These are phyloP conservation scores for Euphorbia celastroides DNA, from an alignment of 441 rosid species.

Conservation along the genomic window DNA sequence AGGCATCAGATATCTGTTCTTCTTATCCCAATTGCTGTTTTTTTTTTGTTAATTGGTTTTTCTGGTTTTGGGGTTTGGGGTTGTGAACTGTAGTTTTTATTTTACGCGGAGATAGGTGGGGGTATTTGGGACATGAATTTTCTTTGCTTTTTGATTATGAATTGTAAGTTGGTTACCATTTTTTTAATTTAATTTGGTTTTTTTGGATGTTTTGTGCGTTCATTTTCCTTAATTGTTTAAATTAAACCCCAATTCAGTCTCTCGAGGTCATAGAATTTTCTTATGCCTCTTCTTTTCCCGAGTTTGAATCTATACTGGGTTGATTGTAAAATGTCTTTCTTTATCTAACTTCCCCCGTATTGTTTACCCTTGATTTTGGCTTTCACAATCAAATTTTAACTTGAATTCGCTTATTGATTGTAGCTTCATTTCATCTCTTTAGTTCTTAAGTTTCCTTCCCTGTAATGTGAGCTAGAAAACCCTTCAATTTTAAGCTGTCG, in stretches of 20 bases:
- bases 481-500: background rate
- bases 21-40: background rate
- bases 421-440: background rate
- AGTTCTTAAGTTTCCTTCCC: too few relatives aligned
- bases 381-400: conserved; percentile 1
- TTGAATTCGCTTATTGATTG: background rate
- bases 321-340: background rate
- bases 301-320: background rate
- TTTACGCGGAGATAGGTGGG: background rate
- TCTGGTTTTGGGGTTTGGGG: background rate
- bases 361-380: background rate
- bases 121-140: conserved; percentile 7
- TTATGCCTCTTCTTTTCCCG: background rate
- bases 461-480: too few relatives aligned
- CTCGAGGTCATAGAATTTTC: background rate
- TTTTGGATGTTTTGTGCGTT: background rate
- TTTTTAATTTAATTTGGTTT: background rate
- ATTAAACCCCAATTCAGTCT: background rate
- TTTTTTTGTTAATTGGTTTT: background rate
- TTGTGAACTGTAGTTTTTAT: background rate
- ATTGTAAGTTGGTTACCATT: conserved; percentile 1
- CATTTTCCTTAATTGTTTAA: background rate
- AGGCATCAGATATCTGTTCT: background rate
- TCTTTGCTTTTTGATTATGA: conserved; percentile 5
- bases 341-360: background rate